Conservation (phyloP, 306 rosid genomes). For the Geum urbanum region DNA sequence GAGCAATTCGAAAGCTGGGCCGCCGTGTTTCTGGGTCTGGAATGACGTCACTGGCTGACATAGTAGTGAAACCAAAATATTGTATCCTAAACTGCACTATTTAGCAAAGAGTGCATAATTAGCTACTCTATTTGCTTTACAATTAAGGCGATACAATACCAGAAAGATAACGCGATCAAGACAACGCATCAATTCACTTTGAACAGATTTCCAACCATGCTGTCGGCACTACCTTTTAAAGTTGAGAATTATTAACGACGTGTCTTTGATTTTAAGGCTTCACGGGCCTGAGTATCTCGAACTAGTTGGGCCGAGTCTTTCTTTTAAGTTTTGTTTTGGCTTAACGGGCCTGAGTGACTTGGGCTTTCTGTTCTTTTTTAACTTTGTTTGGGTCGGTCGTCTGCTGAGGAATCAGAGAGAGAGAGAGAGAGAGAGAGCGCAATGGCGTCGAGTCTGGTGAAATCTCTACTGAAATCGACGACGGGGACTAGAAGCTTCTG, state of each 20-base stretch:
- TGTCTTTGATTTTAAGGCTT: neutral
- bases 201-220: too few relatives aligned
- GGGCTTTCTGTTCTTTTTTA: too few relatives aligned
- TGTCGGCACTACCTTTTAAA: too few relatives aligned
- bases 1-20: constrained; percentile 33
- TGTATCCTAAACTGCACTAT: too few relatives aligned
- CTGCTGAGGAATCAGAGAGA: neutral
- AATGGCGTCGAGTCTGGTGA: constrained; percentile 79
- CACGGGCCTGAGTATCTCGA: neutral
- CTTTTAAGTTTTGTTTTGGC: neutral
- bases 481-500: constrained; percentile 43
- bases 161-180: too few relatives aligned
- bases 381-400: too few relatives aligned
- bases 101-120: too few relatives aligned
- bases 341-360: neutral
- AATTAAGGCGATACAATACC: too few relatives aligned
- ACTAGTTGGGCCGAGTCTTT: neutral
- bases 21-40: constrained; percentile 29
- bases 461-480: constrained; percentile 47
- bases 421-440: too few relatives aligned
- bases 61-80: too few relatives aligned
- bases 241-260: neutral
- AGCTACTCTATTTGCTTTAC: too few relatives aligned
- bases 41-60: neutral
- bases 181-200: too few relatives aligned